Base-by-base conservation (phyloP, 2,329 filamentous ascomycete species). In the Bretziella fagacearum region DNA sequence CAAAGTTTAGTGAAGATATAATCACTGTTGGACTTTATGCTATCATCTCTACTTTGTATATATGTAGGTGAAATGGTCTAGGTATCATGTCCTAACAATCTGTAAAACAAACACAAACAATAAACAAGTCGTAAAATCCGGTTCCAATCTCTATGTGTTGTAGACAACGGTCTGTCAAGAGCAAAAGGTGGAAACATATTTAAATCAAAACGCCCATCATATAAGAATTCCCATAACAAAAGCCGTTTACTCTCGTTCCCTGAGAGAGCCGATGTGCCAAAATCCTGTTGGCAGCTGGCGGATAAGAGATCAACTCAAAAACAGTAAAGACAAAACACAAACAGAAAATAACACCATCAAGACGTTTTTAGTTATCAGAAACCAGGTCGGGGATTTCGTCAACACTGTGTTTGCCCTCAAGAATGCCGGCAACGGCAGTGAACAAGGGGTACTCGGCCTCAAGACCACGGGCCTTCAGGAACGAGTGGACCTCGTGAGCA, bases 371-470 rank as follows among this genome's bases (percentile, higher is more conserved):
- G 46, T 51, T 46, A 36, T 62, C 59, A 26, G 63, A 65, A 26
- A 83, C 74, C 48, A 91, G 68, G 48, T 70, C 67, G 20, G 86
- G 84, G 56, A 94, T 86, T 55, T 93, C 81, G 53, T 87, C 77
- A 15, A 87, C 81, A 54, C 77, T 77, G 55, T 79, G 76, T 54
- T 75, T 77, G 52, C 84, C 84, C 55, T 84, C 73, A 39, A 94
- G 65, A 55, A 94, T 87, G 54, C 62, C 52, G 53, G 84, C 79
- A 44, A 96, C 87, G 1, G 85, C 84, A 6, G 85, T 95, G 60
- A 98, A 93, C 4, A 98, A 67, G 17, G 91, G 91, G 61, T 93
- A 98, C 44, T 93, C 81, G 26, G 75, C 68, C 64, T 93, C 86
- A 53, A 80, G 65, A 1, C 81, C 82, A 54, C 82, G 73, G 43